Evolutionary conservation across 78 protist genomes (phyloP).

Genomic region (Dictyostelium brefeldianum): DNA sequence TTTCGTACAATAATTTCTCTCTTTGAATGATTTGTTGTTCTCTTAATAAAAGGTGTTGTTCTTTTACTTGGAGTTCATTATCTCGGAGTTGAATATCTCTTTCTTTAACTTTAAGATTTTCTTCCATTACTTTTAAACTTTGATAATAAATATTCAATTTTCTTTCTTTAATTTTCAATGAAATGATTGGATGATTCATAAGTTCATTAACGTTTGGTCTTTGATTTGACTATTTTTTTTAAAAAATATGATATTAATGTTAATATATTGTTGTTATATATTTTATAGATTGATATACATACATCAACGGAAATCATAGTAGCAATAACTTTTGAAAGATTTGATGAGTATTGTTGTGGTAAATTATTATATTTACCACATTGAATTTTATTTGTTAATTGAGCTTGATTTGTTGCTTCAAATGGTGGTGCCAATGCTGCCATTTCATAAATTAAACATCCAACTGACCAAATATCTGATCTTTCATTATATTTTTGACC

Average conservation of each 20-base stretch:
- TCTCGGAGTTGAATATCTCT: slow-evolving; percentile 23
- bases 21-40: slow-evolving; percentile 26
- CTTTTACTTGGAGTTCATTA: slow-evolving; percentile 32
- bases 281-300: background rate
- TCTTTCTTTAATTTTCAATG: slow-evolving; percentile 61
- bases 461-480: slow-evolving; percentile 95
- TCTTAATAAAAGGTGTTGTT: slow-evolving; percentile 29
- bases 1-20: slow-evolving; percentile 34
- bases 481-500: slow-evolving; percentile 87
- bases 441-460: slow-evolving; percentile 90
- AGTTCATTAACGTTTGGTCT: slow-evolving; percentile 73
- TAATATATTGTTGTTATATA: no score
- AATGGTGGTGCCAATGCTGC: slow-evolving; percentile 88
- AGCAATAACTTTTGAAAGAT: slow-evolving; percentile 43
- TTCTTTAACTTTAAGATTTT: slow-evolving; percentile 59
- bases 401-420: slow-evolving; percentile 79
- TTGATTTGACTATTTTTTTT: background rate
- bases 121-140: slow-evolving; percentile 71
- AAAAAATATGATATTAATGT: background rate
- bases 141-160: slow-evolving; percentile 56
- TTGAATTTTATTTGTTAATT: slow-evolving; percentile 79
- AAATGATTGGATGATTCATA: slow-evolving; percentile 14
- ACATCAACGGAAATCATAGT: slow-evolving; percentile 66
- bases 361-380: slow-evolving; percentile 64
- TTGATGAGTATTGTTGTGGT: slow-evolving; percentile 45